Evolutionary conservation across 176 grass and related monocot species (phyloP).

Genomic region (Tillandsia fasciculata): DNA sequence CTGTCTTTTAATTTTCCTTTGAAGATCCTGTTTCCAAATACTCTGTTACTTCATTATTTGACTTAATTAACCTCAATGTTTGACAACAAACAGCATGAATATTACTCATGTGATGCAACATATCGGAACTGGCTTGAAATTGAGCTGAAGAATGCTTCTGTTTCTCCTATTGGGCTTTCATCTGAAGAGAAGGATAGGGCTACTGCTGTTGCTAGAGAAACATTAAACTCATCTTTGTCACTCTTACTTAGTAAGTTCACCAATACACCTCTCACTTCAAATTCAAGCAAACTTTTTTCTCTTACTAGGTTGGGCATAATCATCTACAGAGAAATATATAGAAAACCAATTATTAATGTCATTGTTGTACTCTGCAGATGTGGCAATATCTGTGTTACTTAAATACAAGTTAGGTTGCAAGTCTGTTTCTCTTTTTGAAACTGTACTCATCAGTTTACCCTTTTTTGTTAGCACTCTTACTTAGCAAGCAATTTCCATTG

Average conservation of each 20-base stretch:
- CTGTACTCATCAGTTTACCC: background rate
- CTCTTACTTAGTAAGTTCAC: constrained; percentile 61
- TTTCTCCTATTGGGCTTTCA: constrained; percentile 79
- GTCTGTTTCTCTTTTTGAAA: background rate
- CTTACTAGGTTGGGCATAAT: too few relatives aligned
- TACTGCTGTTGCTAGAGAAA: constrained; percentile 63
- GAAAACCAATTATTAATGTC: too few relatives aligned
- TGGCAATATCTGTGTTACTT: too few relatives aligned
- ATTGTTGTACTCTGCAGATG: too few relatives aligned
- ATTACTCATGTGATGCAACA: constrained; percentile 93
- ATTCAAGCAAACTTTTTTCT: background rate
- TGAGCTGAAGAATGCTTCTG: constrained; percentile 58
- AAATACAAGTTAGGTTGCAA: too few relatives aligned
- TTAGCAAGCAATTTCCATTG: background rate
- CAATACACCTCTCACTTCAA: background rate
- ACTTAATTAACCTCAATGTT: background rate
- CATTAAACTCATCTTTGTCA: constrained; percentile 57
- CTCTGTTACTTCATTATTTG: background rate
- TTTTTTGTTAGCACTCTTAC: background rate
- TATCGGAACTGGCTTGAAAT: constrained; percentile 91
- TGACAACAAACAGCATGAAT: constrained; percentile 56
- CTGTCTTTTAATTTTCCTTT: background rate
- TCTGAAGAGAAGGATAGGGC: constrained; percentile 72
- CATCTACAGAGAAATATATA: too few relatives aligned
- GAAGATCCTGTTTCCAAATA: background rate